phyloP scores from a whole-genome alignment of 352 stramenopile species.

The Phytophthora idaei region DNA sequence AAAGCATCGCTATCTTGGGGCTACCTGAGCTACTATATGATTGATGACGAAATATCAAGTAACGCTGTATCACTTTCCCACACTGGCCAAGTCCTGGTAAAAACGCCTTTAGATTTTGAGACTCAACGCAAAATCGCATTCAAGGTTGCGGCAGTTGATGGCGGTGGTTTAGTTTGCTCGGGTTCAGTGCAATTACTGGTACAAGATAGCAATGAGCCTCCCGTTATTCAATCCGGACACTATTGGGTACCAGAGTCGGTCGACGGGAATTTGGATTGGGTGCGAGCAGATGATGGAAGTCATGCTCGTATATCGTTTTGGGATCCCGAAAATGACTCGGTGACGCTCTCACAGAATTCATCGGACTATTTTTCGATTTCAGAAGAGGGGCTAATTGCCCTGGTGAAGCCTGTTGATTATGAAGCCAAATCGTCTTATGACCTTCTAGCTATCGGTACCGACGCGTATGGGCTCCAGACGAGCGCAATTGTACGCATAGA shows the following conservation, averaged over 20 bases:
- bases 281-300: constrained; percentile 14
- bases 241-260: constrained; percentile 58
- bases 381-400: constrained; percentile 18
- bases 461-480: constrained; percentile 7
- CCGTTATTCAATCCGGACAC: constrained; percentile 30
- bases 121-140: constrained; percentile 14
- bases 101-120: constrained; percentile 28
- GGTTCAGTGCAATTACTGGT: constrained; percentile 16
- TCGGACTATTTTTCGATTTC: constrained; percentile 40
- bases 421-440: constrained; percentile 33
- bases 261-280: constrained; percentile 12
- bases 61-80: constrained; percentile 4
- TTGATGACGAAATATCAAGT: not conserved
- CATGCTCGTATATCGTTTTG: constrained; percentile 39
- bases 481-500: constrained; percentile 40
- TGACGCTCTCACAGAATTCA: constrained; percentile 34
- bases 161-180: constrained; percentile 22
- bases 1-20: constrained; percentile 22
- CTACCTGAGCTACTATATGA: constrained; percentile 23
- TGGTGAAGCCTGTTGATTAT: constrained; percentile 25
- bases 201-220: constrained; percentile 45
- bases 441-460: constrained; percentile 16
- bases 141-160: constrained; percentile 22
- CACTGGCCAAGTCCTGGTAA: constrained; percentile 19
- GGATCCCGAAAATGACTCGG: constrained; percentile 70